Percentiles rank a stretch among this genome's conserved stretches.
These are phyloP conservation scores for Heteromeles arbutifolia DNA, from an alignment of 306 rosid genomes.

Conservation along the genomic window DNA sequence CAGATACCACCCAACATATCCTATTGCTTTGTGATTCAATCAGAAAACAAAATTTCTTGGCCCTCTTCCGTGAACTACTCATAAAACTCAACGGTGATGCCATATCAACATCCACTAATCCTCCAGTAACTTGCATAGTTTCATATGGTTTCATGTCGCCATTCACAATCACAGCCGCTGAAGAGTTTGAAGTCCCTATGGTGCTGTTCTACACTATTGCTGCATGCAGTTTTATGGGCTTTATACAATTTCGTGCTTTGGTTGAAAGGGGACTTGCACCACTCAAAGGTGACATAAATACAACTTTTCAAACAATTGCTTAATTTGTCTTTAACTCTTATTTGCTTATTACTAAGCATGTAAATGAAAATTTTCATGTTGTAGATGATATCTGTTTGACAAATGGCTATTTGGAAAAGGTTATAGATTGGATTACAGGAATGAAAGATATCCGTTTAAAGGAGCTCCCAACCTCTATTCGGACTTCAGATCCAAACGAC, in stretches of 20 bases:
- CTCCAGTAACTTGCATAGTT: neutral
- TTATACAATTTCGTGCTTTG: neutral
- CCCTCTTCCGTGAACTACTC: neutral
- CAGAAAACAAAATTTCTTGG: neutral
- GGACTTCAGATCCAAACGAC: neutral
- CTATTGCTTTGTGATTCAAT: neutral
- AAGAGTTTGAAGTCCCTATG: neutral
- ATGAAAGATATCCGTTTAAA: neutral
- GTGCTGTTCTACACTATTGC: neutral
- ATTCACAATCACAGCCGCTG: neutral
- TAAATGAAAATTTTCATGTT: neutral
- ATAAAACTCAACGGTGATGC: neutral
- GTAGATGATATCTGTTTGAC: constrained; percentile 4
- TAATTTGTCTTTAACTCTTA: neutral
- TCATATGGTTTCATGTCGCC: constrained; percentile 5
- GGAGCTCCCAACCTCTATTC: neutral
- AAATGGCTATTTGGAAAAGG: neutral
- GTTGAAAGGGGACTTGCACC: neutral
- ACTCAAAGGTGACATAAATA: neutral
- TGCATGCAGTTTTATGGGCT: neutral
- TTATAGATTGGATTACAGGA: neutral
- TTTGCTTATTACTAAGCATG: neutral
- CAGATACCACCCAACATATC: neutral
- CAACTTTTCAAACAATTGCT: neutral
- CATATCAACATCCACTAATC: neutral